A percentile compares a stretch with the other conserved stretches of the same genome.
These are phyloP conservation scores for Colletotrichum sp. DNA, from an alignment of 2,329 filamentous ascomycete genomes.

Conservation along the genomic window DNA sequence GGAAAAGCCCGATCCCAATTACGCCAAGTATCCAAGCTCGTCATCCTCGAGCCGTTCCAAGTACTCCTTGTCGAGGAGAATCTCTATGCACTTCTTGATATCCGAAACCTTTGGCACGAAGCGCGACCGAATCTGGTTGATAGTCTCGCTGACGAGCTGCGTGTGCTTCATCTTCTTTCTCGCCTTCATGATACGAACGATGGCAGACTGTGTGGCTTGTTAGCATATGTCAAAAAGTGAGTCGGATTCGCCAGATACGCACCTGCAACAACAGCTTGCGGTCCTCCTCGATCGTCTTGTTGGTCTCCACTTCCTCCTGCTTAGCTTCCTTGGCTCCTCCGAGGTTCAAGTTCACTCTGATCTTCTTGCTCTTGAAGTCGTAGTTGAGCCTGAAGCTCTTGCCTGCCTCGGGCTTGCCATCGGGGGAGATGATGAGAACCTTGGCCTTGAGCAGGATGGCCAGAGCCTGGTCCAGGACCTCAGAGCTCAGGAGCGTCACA, in stretches of 20 bases:
- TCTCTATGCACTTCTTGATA: slow-evolving; percentile 99
- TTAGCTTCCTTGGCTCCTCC: slow-evolving; percentile 95
- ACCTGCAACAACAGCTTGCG: slow-evolving; percentile 96
- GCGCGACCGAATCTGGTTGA: slow-evolving; percentile 90
- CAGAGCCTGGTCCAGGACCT: slow-evolving; percentile 86
- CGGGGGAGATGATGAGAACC: slow-evolving; percentile 76
- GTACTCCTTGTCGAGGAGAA: slow-evolving; percentile 98
- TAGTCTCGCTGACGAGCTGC: slow-evolving; percentile 92
- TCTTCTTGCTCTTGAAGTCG: slow-evolving; percentile 98
- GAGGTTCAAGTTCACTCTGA: slow-evolving; percentile 95
- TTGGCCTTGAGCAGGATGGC: slow-evolving; percentile 92
- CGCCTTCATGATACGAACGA: slow-evolving; percentile 99
- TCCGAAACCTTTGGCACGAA: slow-evolving; percentile 93
- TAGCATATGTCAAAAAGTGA: slow-evolving; percentile 19
- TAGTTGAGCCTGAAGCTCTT: slow-evolving; percentile 87
- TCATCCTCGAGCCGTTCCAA: slow-evolving; percentile 94
- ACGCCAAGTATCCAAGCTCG: slow-evolving; percentile 93
- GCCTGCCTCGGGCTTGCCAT: slow-evolving; percentile 77
- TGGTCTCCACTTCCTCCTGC: slow-evolving; percentile 94
- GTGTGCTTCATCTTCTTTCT: slow-evolving; percentile 99
- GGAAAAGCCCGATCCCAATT: slow-evolving; percentile 34
- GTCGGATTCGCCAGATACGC: slow-evolving; percentile 41
- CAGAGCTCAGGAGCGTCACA: slow-evolving; percentile 78
- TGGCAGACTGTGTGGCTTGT: slow-evolving; percentile 76
- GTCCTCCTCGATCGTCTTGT: slow-evolving; percentile 99